Percentiles rank a stretch among this genome's conserved stretches.
Conservation (phyloP, 306 rosid genomes). For the Trifolium pratense region DNA sequence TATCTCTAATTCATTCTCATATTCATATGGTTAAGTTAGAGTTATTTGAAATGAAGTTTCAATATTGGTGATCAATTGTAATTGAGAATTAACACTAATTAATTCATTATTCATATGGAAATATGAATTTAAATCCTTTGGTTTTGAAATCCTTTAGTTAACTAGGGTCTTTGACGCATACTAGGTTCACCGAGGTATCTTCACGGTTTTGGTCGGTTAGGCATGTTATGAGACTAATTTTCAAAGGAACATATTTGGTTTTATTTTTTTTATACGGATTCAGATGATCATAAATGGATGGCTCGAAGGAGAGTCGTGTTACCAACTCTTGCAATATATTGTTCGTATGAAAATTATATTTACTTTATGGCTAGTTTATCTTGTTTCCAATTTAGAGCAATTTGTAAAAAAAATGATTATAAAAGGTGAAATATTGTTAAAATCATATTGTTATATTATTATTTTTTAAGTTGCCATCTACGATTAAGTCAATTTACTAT, state of each 20-base stretch:
- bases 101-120: background rate
- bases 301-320: too few species aligned
- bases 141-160: background rate
- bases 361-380: background rate
- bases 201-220: too few species aligned
- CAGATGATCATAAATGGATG: too few species aligned
- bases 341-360: background rate
- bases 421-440: background rate
- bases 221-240: too few species aligned
- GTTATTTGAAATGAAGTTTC: background rate
- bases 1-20: conserved; percentile 25
- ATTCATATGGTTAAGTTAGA: background rate
- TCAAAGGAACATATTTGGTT: too few species aligned
- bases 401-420: background rate
- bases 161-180: too few species aligned
- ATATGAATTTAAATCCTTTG: background rate
- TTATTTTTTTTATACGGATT: too few species aligned
- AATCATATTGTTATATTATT: too few species aligned
- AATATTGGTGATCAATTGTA: background rate
- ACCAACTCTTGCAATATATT: too few species aligned
- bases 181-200: too few species aligned
- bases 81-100: background rate
- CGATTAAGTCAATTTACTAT: conserved; percentile 35
- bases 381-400: too few species aligned
- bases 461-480: background rate